Evolutionary conservation across 768 basidiomycete genomes (phyloP).

Genomic region (Sistotremastrum suecicum): DNA sequence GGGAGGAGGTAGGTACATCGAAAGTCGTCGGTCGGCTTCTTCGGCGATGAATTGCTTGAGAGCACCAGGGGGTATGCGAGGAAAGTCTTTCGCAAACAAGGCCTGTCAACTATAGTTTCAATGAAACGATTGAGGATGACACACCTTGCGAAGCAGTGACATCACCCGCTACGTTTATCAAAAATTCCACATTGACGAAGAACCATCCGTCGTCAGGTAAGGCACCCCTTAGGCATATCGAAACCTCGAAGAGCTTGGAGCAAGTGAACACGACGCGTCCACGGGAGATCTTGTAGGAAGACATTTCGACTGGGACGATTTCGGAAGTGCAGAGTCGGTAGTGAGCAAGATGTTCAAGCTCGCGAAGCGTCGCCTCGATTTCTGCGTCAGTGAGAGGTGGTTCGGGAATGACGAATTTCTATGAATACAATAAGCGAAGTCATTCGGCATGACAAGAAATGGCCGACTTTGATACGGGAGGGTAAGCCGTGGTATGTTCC

Average conservation of each 20-base stretch:
- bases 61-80: conserved; percentile 45
- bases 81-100: conserved; percentile 42
- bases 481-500: conserved; percentile 82
- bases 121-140: background rate
- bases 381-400: conserved; percentile 52
- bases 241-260: conserved; percentile 57
- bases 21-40: conserved; percentile 57
- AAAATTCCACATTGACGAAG: conserved; percentile 63
- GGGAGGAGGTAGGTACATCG: conserved; percentile 40
- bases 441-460: background rate
- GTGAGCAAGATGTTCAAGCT: conserved; percentile 67
- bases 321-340: conserved; percentile 71
- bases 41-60: conserved; percentile 56
- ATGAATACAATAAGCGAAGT: conserved; percentile 6
- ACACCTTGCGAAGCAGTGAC: conserved; percentile 57
- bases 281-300: conserved; percentile 10
- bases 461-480: conserved; percentile 55
- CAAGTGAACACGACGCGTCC: conserved; percentile 72
- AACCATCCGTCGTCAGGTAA: conserved; percentile 72
- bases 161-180: conserved; percentile 61
- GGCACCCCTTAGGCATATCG: conserved; percentile 60
- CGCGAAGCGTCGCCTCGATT: conserved; percentile 47
- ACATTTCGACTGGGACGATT: conserved; percentile 73
- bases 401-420: conserved; percentile 62
- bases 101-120: background rate